Evolutionary conservation across 441 rosid genomes (phyloP).

Genomic region (California macrophylla): DNA sequence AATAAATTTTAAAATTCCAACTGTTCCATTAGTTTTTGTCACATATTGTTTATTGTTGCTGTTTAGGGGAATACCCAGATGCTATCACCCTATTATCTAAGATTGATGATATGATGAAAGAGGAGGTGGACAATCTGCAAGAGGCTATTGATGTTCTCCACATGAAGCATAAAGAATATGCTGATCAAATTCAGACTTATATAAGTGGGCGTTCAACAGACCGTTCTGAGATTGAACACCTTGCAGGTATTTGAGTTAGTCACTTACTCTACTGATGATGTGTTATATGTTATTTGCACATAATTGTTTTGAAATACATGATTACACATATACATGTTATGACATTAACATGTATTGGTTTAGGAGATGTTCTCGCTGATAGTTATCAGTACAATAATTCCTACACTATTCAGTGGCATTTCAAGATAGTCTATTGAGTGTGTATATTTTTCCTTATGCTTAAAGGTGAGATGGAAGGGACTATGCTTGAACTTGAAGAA

Average conservation of each 20-base stretch:
- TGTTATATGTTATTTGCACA: constrained; percentile 2
- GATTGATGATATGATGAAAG: constrained; percentile 77
- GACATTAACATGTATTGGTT: not conserved
- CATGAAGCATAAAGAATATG: constrained; percentile 53
- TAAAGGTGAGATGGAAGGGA: constrained; percentile 82
- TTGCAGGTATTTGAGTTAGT: constrained; percentile 45
- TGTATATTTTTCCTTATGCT: constrained; percentile 20
- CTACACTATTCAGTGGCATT: constrained; percentile 5
- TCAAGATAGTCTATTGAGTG: constrained; percentile 22
- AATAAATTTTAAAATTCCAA: not conserved
- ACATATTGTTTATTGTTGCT: constrained; percentile 19
- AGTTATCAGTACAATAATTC: not conserved
- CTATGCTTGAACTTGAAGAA: constrained; percentile 78
- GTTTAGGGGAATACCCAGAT: constrained; percentile 34
- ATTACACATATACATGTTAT: constrained; percentile 4
- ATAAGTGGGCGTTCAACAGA: constrained; percentile 44
- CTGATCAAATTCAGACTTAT: constrained; percentile 42
- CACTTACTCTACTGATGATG: not conserved
- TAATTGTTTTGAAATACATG: not conserved
- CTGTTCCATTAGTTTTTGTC: not conserved
- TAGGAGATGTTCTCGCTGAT: not conserved
- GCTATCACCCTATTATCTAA: constrained; percentile 45
- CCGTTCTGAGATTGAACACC: constrained; percentile 60
- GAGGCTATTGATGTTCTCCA: constrained; percentile 53
- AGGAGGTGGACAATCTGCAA: constrained; percentile 52